Base-by-base conservation (phyloP, 164 flowering plant genomes). In the Umbellularia californica region DNA sequence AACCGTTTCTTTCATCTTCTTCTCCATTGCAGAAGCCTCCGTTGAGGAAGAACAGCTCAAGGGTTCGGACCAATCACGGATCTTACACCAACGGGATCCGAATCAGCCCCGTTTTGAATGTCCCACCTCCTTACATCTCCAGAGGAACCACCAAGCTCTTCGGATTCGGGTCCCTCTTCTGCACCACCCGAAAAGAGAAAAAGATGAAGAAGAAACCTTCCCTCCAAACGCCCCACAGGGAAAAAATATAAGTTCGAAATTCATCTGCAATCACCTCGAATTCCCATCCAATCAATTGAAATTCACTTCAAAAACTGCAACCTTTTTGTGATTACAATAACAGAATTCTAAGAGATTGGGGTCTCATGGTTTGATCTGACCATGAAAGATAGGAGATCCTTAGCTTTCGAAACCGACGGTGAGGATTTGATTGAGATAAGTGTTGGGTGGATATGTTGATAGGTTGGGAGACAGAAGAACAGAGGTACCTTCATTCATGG, bases 101-200 rank as follows among this genome's bases (percentile, higher is more conserved):
- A 70, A 80, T 91, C 50, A 89, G 79, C 70, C 94, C 96, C 33
- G 89, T 88, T 69, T 76, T 92, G 81, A 89, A 90, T 74, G 80
- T 92, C 17, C 90, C 91, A n/a, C 87, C 91, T 19, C 87, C 91
- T 15, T 88, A 83, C 74, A 84, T 91, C 73, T 76, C 91, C 30
- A 90, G 70, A 73, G 89, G 85, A 11, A 84, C 84, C 71, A 85
- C 76, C 0, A 82, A 76, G 68, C 81, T 94, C 0, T 88, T 92
- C 58, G 89, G 95, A 11, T 75, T 91, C 23, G 87, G 93, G 50
- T 93, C 91, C 0, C 73, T 41, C 47, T 41, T 93, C 76, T 84
- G 90, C 80, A 84, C 74, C 80, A 84, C 74, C 72, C 87, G 91
- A 35, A 90, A 89, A 70, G 80, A 85, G 58, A 88, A 82, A 72